Conservation (phyloP, 108 stramenopile genomes). For the Nitzschia sp. region DNA sequence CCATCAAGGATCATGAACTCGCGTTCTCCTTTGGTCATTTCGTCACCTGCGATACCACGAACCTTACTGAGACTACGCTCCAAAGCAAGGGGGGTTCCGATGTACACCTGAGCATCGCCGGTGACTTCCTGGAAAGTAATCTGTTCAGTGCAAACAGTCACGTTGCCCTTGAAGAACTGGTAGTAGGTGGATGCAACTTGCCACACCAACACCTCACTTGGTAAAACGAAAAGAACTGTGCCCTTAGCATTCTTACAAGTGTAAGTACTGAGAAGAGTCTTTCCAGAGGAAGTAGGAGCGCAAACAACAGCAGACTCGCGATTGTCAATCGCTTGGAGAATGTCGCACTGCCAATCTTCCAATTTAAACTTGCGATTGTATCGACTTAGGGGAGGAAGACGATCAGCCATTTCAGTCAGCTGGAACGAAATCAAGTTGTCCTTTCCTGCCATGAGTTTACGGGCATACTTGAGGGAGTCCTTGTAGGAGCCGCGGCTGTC, state of each 20-base stretch:
- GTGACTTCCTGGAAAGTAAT: constrained; percentile 90
- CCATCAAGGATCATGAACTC: constrained; percentile 96
- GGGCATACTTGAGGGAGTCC: constrained; percentile 91
- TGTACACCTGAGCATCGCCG: constrained; percentile 92
- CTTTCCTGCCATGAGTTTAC: constrained; percentile 89
- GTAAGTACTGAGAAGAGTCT: constrained; percentile 98
- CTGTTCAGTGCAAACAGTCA: constrained; percentile 90
- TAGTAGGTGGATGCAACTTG: constrained; percentile 99
- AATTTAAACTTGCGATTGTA: constrained; percentile 94
- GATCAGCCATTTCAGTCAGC: constrained; percentile 95
- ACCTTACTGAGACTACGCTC: constrained; percentile 94
- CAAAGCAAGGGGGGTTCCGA: constrained; percentile 96
- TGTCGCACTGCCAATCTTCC: constrained; percentile 97
- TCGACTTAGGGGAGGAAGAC: constrained; percentile 95
- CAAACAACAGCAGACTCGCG: constrained; percentile 94
- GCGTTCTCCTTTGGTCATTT: constrained; percentile 90
- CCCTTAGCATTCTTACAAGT: constrained; percentile 89
- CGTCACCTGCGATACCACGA: constrained; percentile 92
- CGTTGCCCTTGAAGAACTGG: constrained; percentile 94
- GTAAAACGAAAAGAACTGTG: constrained; percentile 96
- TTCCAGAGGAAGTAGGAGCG: constrained; percentile 98
- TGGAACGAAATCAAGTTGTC: constrained; percentile 91
- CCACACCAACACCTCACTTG: constrained; percentile 99
- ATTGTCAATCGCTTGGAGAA: constrained; percentile 90
- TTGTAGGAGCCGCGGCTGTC: constrained; percentile 83